phyloP scores from a whole-genome alignment of 2,329 filamentous ascomycete species.

The Penicillium sp. region DNA sequence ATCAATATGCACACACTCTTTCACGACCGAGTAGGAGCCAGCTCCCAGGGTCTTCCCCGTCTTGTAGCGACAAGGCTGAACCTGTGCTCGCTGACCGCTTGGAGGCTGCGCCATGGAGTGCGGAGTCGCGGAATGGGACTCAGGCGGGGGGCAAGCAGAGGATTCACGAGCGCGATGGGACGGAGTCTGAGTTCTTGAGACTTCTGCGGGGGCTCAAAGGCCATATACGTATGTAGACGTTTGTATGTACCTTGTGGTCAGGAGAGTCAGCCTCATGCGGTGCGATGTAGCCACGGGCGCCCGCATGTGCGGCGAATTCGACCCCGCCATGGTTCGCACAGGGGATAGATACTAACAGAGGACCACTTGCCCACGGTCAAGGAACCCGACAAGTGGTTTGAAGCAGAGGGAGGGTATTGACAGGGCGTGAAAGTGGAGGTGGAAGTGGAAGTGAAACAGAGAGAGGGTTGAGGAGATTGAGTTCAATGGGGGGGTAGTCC shows the following conservation, averaged over 20 bases:
- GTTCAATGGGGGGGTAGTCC: neutral
- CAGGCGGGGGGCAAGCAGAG: neutral
- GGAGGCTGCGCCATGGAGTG: constrained; percentile 37
- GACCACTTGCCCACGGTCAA: neutral
- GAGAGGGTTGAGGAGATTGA: constrained; percentile 2
- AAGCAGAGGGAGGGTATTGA: neutral
- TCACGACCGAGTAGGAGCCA: constrained; percentile 96
- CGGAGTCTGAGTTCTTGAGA: too few relatives aligned
- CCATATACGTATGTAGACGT: constrained; percentile 2
- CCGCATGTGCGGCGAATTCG: constrained; percentile 10
- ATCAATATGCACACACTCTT: constrained; percentile 98
- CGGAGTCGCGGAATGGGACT: constrained; percentile 1
- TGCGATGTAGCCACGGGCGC: constrained; percentile 5
- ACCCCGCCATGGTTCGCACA: constrained; percentile 13
- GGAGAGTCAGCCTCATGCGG: constrained; percentile 18
- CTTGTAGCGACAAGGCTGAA: constrained; percentile 97
- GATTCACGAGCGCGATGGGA: neutral
- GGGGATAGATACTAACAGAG: neutral
- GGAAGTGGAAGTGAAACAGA: neutral
- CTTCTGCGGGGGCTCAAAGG: too few relatives aligned
- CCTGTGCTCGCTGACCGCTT: constrained; percentile 58
- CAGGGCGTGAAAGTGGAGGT: neutral
- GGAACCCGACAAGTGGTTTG: neutral
- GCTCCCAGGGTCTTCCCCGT: constrained; percentile 97
- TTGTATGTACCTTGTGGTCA: constrained; percentile 18